Evolutionary conservation across 1,284 basidiomycete species (phyloP).

Genomic region (Cystobasidium slooffiae): DNA sequence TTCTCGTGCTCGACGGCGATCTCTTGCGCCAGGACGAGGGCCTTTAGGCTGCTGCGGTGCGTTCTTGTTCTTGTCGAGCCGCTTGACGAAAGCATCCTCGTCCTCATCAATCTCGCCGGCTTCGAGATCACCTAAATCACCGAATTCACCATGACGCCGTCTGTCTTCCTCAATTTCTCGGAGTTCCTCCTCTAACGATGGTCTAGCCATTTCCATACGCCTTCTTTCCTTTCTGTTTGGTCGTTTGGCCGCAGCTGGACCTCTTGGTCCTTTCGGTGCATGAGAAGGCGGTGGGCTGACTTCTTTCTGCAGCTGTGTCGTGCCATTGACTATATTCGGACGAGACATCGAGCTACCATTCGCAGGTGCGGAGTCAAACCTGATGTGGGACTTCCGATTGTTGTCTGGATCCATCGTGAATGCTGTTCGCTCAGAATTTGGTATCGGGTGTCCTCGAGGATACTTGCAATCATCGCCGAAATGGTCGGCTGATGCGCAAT

Average conservation of each 20-base stretch:
- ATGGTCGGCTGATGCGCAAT: conserved; percentile 39
- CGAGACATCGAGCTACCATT: conserved; percentile 2
- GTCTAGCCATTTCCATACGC: background rate
- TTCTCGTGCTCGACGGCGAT: conserved; percentile 15
- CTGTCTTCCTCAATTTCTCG: background rate
- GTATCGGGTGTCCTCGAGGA: conserved; percentile 38
- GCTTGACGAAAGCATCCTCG: conserved; percentile 21
- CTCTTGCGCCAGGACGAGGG: conserved; percentile 11
- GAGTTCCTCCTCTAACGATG: conserved; percentile 9
- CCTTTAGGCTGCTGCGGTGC: background rate
- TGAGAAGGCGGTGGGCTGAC: conserved; percentile 1
- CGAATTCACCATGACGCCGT: conserved; percentile 22
- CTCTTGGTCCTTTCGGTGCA: conserved; percentile 6
- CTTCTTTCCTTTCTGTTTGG: background rate
- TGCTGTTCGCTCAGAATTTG: conserved; percentile 26
- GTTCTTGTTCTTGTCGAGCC: conserved; percentile 1
- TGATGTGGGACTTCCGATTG: conserved; percentile 21
- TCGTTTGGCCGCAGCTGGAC: conserved; percentile 3
- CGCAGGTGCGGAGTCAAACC: background rate
- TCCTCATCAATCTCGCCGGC: conserved; percentile 36
- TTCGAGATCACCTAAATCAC: conserved; percentile 22
- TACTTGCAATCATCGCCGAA: conserved; percentile 42
- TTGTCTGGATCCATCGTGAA: conserved; percentile 32
- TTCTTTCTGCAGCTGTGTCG: conserved; percentile 4
- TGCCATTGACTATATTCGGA: conserved; percentile 35